A percentile compares a stretch with the other conserved stretches of the same genome.
These are phyloP conservation scores for Alnus glutinosa DNA, from an alignment of 306 rosid genomes.

Conservation along the genomic window DNA sequence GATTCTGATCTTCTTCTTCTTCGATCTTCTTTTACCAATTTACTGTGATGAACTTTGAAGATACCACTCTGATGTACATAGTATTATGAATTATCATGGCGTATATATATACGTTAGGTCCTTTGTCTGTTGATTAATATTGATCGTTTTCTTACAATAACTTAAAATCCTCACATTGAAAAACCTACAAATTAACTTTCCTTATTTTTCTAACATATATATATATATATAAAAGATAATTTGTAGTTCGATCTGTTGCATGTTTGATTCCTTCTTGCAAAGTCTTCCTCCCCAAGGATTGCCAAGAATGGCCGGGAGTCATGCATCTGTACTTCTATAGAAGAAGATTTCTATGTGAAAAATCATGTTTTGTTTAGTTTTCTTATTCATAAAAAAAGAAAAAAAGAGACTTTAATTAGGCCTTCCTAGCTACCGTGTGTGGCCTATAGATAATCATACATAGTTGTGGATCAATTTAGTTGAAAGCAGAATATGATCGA, in stretches of 20 bases:
- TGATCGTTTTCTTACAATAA: background rate
- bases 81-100: background rate
- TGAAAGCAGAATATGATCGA: background rate
- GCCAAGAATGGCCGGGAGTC: slow-evolving; percentile 4
- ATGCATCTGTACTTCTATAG: slow-evolving; percentile 21
- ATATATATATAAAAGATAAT: background rate
- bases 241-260: slow-evolving; percentile 7
- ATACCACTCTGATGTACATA: background rate
- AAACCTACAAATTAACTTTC: too few relatives aligned
- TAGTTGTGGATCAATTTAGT: background rate
- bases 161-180: background rate
- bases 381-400: too few relatives aligned
- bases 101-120: too few relatives aligned
- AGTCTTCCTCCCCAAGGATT: slow-evolving; percentile 4
- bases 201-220: background rate
- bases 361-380: background rate
- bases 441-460: background rate
- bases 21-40: background rate
- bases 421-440: too few relatives aligned
- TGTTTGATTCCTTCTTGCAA: slow-evolving; percentile 18
- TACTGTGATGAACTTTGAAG: background rate
- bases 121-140: too few relatives aligned
- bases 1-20: background rate
- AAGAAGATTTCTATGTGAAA: background rate
- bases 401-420: too few relatives aligned